These are phyloP conservation scores for Brassica cretica DNA, from an alignment of 345 rosid genomes.

Conservation along the genomic window DNA sequence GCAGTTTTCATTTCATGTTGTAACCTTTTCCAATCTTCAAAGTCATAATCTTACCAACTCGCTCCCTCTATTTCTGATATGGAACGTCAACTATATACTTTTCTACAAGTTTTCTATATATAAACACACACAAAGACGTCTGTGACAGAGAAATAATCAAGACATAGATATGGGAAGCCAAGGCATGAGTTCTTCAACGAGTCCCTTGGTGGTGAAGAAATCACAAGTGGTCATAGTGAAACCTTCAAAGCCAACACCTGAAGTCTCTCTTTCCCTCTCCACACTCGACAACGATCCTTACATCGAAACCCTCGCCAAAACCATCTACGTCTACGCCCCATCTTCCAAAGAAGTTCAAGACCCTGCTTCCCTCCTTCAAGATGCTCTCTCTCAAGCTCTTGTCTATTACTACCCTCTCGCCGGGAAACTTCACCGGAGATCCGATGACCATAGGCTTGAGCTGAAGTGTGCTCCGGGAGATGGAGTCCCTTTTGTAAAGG, in stretches of 20 bases:
- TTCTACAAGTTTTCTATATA: slow-evolving; percentile 4
- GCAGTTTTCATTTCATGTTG: slow-evolving; percentile 26
- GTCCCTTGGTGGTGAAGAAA: slow-evolving; percentile 34
- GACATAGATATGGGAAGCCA: slow-evolving; percentile 27
- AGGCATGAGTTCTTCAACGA: slow-evolving; percentile 23
- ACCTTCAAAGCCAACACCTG: slow-evolving; percentile 52
- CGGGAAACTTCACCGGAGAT: slow-evolving; percentile 51
- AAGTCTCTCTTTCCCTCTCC: slow-evolving; percentile 50
- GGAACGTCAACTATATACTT: slow-evolving; percentile 1
- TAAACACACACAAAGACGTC: neutral
- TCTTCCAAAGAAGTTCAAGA: slow-evolving; percentile 1
- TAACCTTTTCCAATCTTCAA: slow-evolving; percentile 28
- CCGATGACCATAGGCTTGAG: slow-evolving; percentile 45
- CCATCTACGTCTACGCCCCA: slow-evolving; percentile 47
- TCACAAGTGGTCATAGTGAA: slow-evolving; percentile 40
- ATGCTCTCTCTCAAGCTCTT: slow-evolving; percentile 56
- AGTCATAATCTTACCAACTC: slow-evolving; percentile 41
- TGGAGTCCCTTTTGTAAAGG: slow-evolving; percentile 59
- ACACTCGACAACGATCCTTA: slow-evolving; percentile 55
- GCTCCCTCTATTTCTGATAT: neutral
- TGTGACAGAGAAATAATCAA: neutral
- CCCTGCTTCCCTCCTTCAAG: slow-evolving; percentile 42
- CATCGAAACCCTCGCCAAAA: slow-evolving; percentile 48
- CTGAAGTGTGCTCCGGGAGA: slow-evolving; percentile 37
- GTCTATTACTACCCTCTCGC: slow-evolving; percentile 63